Base-by-base conservation (phyloP, 352 stramenopile species). In the Phytophthora tentaculata region DNA sequence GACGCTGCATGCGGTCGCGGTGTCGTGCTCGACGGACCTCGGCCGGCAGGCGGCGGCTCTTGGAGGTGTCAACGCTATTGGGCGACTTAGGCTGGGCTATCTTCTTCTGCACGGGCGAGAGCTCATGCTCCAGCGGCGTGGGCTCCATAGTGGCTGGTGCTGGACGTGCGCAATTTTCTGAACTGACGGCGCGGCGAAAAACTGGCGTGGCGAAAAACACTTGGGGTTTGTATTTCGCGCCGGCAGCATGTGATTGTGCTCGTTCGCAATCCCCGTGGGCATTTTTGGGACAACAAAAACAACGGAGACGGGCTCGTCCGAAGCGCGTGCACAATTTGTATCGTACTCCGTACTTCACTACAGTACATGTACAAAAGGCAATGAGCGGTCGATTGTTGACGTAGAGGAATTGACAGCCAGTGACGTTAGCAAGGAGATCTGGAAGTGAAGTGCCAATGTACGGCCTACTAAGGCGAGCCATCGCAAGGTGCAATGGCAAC, bases 1-100 rank as follows among this genome's bases (percentile, higher is more conserved):
- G 62, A 43, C 74, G 74, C 61, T 82, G 74, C 74, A 82, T 82
- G 12, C 74, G 74, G 24, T 79, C 74, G 56, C 74, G 74, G 19
- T 82, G 74, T 6, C 74, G 51, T 5, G 71, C 71, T 6, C 60
- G 52, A 5, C 74, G 74, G 14, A 76, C 68, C 2, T 82, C 74
- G 1, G 68, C 26, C 5, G 60, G 53, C 10, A 74, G 49, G 2
- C 65, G 61, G 3, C 66, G 59, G 50, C 57, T 72, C 48, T 62
- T 67, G 12, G 20, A 32, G 19, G 20, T 12, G 44, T 50, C 20
- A 3, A 24, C 32, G 20, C 39, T 35, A 16, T 59, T 47, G 44
- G 57, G 24, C 29, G 52, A 13, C 59, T 69, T 69, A 35, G 62
- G 61, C 44, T 54, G 39, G 13, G 62, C 47, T 47, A 35, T 69